Conservation (phyloP, 1,139 yeast genomes). For the Neolecta irregularis region DNA sequence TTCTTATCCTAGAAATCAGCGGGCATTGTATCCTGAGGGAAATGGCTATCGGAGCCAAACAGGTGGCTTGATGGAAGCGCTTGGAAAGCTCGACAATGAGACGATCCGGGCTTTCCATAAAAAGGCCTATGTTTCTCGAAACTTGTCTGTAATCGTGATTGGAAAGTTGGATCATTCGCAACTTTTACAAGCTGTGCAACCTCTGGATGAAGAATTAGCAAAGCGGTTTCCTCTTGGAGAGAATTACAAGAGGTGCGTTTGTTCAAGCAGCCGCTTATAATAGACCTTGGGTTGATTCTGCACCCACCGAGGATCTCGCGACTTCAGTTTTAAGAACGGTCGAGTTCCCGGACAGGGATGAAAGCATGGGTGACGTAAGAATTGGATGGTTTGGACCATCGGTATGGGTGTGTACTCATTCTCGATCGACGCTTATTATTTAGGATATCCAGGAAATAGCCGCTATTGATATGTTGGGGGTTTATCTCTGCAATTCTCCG, state of each 20-base stretch:
- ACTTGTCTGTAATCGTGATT: slow-evolving; percentile 63
- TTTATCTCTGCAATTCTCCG: slow-evolving; percentile 60
- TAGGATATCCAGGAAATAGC: slow-evolving; percentile 25
- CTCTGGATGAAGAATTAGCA: slow-evolving; percentile 25
- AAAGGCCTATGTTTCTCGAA: slow-evolving; percentile 62
- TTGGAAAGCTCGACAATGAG: slow-evolving; percentile 56
- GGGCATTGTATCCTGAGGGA: slow-evolving; percentile 45
- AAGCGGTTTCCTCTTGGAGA: too few species aligned
- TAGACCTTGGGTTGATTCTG: slow-evolving; percentile 75
- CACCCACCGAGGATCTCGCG: slow-evolving; percentile 29
- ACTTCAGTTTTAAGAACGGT: slow-evolving; percentile 33
- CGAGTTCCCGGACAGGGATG: slow-evolving; percentile 82
- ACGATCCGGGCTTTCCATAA: slow-evolving; percentile 65
- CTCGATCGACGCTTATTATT: too few species aligned
- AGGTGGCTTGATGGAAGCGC: slow-evolving; percentile 72
- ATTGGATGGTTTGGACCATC: slow-evolving; percentile 77
- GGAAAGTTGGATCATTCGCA: slow-evolving; percentile 65
- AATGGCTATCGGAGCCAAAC: slow-evolving; percentile 81
- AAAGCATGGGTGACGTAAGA: slow-evolving; percentile 60
- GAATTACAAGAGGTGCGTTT: too few species aligned
- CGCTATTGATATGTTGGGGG: slow-evolving; percentile 14
- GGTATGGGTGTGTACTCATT: background rate
- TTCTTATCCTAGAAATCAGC: slow-evolving; percentile 11
- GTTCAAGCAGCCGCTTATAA: too few species aligned
- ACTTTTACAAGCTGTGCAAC: slow-evolving; percentile 39